These are phyloP conservation scores for Galeopsis tetrahit DNA, from an alignment of 257 asterid genomes.

Conservation along the genomic window DNA sequence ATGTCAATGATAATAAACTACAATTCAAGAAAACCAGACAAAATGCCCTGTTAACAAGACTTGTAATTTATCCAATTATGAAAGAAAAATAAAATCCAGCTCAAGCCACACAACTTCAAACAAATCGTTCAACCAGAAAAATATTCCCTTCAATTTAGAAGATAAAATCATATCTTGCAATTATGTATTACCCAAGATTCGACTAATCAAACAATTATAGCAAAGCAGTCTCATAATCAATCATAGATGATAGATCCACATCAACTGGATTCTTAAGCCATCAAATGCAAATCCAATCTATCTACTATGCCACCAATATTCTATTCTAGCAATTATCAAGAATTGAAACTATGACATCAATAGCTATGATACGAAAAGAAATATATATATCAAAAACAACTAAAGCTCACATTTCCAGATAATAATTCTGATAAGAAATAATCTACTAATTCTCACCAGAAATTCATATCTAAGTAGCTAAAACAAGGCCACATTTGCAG, in stretches of 20 bases:
- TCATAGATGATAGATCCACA: not conserved
- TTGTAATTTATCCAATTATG: not conserved
- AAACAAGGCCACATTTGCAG: slow-evolving; percentile 3
- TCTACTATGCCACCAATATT: slow-evolving; percentile 5
- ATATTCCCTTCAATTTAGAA: not conserved
- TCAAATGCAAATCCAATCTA: slow-evolving; percentile 1
- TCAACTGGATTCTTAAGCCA: not conserved
- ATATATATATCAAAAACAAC: not conserved
- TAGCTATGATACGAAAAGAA: not conserved
- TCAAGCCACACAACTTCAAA: not conserved
- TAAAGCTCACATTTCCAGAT: slow-evolving; percentile 7
- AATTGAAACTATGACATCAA: not conserved
- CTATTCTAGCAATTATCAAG: not conserved
- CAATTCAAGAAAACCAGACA: not conserved
- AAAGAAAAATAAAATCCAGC: not conserved
- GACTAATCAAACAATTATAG: not conserved
- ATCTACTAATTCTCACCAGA: slow-evolving; percentile 13
- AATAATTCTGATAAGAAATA: not conserved
- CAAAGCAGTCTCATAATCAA: not conserved
- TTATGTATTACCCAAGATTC: not conserved
- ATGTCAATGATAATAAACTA: not conserved
- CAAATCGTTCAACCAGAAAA: slow-evolving; percentile 7
- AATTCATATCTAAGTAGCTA: slow-evolving; percentile 15
- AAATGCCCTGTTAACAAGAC: not conserved
- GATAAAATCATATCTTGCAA: not conserved